These are phyloP conservation scores for Acephala macrosclerotiorum DNA, from an alignment of 2,329 filamentous ascomycete species.

Conservation along the genomic window DNA sequence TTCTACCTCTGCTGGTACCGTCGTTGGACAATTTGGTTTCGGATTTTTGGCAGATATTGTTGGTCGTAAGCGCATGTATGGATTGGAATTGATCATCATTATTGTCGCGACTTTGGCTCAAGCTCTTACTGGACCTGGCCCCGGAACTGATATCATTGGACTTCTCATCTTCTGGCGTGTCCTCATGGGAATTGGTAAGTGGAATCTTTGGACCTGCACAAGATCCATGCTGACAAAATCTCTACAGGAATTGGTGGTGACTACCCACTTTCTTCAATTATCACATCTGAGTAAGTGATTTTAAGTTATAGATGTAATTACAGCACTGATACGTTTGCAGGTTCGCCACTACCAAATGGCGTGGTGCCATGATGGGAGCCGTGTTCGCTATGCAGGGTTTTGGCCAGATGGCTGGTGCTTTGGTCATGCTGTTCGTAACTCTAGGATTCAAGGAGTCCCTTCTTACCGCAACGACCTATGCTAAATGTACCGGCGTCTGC, in stretches of 20 bases:
- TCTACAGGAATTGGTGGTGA: slow-evolving; percentile 51
- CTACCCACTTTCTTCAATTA: slow-evolving; percentile 83
- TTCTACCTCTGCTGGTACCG: slow-evolving; percentile 81
- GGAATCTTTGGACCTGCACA: neutral
- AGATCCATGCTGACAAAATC: neutral
- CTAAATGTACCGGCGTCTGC: slow-evolving; percentile 69
- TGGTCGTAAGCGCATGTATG: slow-evolving; percentile 80
- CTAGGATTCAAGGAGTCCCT: slow-evolving; percentile 75
- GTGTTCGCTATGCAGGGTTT: slow-evolving; percentile 91
- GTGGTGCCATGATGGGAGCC: slow-evolving; percentile 86
- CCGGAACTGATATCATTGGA: slow-evolving; percentile 65
- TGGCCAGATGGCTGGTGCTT: slow-evolving; percentile 77
- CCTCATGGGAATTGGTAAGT: slow-evolving; percentile 59
- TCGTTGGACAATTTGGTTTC: slow-evolving; percentile 82
- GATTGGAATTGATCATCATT: slow-evolving; percentile 79
- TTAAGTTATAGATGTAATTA: neutral
- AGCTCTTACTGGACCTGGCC: slow-evolving; percentile 64
- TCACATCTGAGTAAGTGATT: slow-evolving; percentile 70
- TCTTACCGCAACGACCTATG: slow-evolving; percentile 55
- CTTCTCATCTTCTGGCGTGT: slow-evolving; percentile 83
- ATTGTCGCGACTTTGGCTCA: slow-evolving; percentile 79
- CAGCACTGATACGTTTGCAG: slow-evolving; percentile 10
- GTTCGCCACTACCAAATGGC: slow-evolving; percentile 86
- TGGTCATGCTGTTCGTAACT: slow-evolving; percentile 78
- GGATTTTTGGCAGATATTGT: slow-evolving; percentile 78